Evolutionary conservation across 225 moss, liverwort and hornwort species (phyloP), one percentile per base, ranked within the genome.

Genomic region (Pseudisothecium myosuroides): DNA sequence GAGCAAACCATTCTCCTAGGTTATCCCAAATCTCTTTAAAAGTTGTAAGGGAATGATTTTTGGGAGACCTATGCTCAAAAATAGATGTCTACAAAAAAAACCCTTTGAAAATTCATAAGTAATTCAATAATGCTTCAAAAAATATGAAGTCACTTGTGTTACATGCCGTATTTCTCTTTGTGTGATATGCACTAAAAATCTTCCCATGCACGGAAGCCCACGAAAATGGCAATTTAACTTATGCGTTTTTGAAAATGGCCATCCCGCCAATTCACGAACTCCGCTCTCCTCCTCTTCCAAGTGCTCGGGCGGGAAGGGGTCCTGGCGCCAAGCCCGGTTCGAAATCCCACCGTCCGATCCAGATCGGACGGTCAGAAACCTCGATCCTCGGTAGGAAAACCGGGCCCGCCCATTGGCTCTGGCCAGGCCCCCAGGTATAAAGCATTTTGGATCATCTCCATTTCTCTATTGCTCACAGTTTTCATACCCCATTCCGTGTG

Each of bases 401-500:
- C 52, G 21, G 52, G 76, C 34, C 50, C 76, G 34, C 21, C 76
- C 76, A 76, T 76, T 76, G 76, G 76, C 76, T 76, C 13, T 52
- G 76, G 13, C 13, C 21, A 8, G 52, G 6, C 8, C 76, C 50
- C 34, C 8, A 50, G 21, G 50, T 76, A 76, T 76, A 76, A 76
- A 76, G 52, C 5, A 34, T 76, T 76, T 75, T 5, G 50, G 76
- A 76, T 19, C 73, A 6, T 29, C 73, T 4, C 2, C 22, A 1
- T 0, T 4, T 4, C 23, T 23, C n/a, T 7, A 23, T 24, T 3
- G 6, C 43, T 0, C 28, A 1, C 39, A 47, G 31, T 47, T 31
- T 29, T 29, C 74, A 11, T 17, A 31, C 31, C 11, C 19, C 18
- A 18, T 31, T 54, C 8, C 2, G 32, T 47, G 12, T 10, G 1